A percentile compares a stretch with the other conserved stretches of the same genome.
phyloP scores from a whole-genome alignment of 768 basidiomycete species.

The Crucibulum laeve region DNA sequence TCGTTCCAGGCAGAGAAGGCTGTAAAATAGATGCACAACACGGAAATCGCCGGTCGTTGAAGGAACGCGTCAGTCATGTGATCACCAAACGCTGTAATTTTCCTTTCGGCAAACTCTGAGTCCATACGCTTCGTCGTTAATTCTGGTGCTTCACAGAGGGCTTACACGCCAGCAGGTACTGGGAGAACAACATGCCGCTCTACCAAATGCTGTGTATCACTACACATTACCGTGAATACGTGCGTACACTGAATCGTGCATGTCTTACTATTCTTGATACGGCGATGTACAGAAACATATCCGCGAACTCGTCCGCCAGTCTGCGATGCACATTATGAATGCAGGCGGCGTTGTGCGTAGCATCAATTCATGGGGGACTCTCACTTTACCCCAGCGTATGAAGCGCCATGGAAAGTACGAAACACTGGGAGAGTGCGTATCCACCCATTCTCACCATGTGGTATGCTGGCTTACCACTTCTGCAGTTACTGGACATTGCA shows the following conservation, averaged over 20 bases:
- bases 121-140: too few relatives aligned
- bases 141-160: too few relatives aligned
- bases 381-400: constrained; percentile 72
- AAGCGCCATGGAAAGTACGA: constrained; percentile 53
- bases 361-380: constrained; percentile 72
- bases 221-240: constrained; percentile 70
- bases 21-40: too few relatives aligned
- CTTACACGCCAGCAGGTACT: too few relatives aligned
- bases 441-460: background rate
- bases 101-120: too few relatives aligned
- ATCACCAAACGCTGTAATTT: too few relatives aligned
- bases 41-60: too few relatives aligned
- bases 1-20: too few relatives aligned
- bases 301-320: constrained; percentile 66
- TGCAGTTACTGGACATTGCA: constrained; percentile 86
- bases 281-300: constrained; percentile 56
- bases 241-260: constrained; percentile 26
- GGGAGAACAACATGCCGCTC: constrained; percentile 61
- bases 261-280: background rate
- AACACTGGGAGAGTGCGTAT: constrained; percentile 71
- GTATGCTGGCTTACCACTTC: background rate
- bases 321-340: constrained; percentile 68
- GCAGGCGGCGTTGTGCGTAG: constrained; percentile 80
- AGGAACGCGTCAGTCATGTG: too few relatives aligned
- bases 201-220: constrained; percentile 87